Base-by-base conservation (phyloP, 768 basidiomycete species). In the Baorangia bicolor region DNA sequence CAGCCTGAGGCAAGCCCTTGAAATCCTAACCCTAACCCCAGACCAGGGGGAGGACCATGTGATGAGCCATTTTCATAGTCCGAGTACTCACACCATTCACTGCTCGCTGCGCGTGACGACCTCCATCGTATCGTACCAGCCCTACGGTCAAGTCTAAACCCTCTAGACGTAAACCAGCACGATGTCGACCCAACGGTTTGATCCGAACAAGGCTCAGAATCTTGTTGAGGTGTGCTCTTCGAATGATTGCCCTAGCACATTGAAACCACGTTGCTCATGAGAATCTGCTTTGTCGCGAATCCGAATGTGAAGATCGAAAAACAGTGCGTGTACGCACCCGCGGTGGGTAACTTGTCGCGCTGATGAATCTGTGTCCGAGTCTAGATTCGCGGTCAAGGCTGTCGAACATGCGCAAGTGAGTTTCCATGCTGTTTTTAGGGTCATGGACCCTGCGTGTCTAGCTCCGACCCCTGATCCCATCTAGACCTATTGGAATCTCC, bases 401-500 rank as follows among this genome's bases (percentile, higher is more conserved):
- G 94, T 98, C 49, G 95, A 99, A 70, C 94, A 98, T 62, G 92
- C 95, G 42, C 92, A 96, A 80, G 94, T 92, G 49, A 58, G 83
- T 53, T 46, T 40, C n/a, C 69, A n/a, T 46, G 49, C 25, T 37
- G 31, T 25, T 42, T 44, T 44, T 34, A n/a, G 51, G 43, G 38
- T 48, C 35, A 46, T 34, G 30, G 31, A 34, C 46, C 54, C 23
- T 49, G 44, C 42, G 35, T 41, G 57, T 25, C 35, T 23, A 55
- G 53, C n/a, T 58, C 46, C 45, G 50, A 49, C 47, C 50, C 38
- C 40, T 51, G 51, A 67, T 47, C 41, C 40, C 38, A 42, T 44
- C 23, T 62, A 98, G 91, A 94, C 94, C 9, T 98, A 98, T 75
- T 96, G 94, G 89, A 94, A 93, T 69, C 79, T 99, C 41, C 75